Conservation (phyloP, 306 rosid genomes). For the Hippophae rhamnoides region DNA sequence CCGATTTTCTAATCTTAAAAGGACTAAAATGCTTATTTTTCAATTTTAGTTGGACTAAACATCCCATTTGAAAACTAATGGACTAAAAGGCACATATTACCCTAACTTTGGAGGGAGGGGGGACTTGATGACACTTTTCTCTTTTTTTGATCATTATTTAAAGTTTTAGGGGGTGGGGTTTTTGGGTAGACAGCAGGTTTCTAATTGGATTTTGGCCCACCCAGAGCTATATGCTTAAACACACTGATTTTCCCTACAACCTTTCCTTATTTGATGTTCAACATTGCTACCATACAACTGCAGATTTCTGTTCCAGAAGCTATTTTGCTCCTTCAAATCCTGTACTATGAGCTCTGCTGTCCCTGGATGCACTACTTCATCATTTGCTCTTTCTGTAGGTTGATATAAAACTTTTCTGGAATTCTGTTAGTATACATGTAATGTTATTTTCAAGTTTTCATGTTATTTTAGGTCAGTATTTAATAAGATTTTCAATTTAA, state of each 20-base stretch:
- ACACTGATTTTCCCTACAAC: slow-evolving; percentile 26
- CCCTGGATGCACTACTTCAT: slow-evolving; percentile 47
- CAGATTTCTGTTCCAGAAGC: slow-evolving; percentile 66
- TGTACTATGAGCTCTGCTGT: slow-evolving; percentile 55
- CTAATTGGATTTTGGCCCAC: slow-evolving; percentile 23
- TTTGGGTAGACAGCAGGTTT: slow-evolving; percentile 11
- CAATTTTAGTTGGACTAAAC: too few relatives aligned
- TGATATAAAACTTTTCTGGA: slow-evolving; percentile 21
- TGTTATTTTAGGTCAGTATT: neutral
- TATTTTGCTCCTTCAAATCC: slow-evolving; percentile 41
- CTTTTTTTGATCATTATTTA: neutral
- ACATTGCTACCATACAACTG: slow-evolving; percentile 54
- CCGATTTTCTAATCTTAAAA: too few relatives aligned
- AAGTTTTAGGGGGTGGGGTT: slow-evolving; percentile 26
- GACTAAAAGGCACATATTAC: neutral
- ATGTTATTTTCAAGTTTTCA: neutral
- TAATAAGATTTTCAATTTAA: too few relatives aligned
- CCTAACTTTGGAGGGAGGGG: neutral
- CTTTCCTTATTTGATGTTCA: slow-evolving; percentile 40
- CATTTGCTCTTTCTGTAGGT: slow-evolving; percentile 46
- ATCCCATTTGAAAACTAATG: too few relatives aligned
- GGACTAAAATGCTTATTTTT: too few relatives aligned
- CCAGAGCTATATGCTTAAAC: slow-evolving; percentile 39
- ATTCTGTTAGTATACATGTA: slow-evolving; percentile 5
- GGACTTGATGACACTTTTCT: neutral